A percentile compares a stretch with the other conserved stretches of the same genome.
These are phyloP conservation scores for Colletotrichum cereale DNA, from an alignment of 2,329 filamentous ascomycete species.

Conservation along the genomic window DNA sequence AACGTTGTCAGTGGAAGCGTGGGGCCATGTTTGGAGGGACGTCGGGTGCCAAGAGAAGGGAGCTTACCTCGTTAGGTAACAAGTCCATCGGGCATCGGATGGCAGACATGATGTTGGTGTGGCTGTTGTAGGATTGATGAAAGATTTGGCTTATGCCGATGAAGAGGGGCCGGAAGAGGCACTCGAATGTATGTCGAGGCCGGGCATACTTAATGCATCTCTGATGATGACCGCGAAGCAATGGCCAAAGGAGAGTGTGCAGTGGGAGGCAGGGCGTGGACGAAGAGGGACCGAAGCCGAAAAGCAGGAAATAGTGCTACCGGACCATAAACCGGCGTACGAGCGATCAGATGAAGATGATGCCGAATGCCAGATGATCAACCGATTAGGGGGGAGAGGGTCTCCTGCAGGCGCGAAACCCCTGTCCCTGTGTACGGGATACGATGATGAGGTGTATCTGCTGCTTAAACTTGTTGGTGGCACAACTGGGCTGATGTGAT, in stretches of 20 bases:
- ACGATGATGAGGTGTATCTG: slow-evolving; percentile 25
- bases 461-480: slow-evolving; percentile 19
- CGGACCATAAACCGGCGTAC: background rate
- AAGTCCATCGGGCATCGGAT: slow-evolving; percentile 43
- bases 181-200: background rate
- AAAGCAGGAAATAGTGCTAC: background rate
- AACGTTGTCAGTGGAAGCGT: background rate
- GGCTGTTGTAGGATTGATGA: background rate
- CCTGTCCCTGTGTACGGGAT: background rate
- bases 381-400: background rate
- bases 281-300: background rate
- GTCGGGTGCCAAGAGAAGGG: background rate
- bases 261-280: slow-evolving; percentile 11
- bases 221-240: background rate
- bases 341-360: slow-evolving; percentile 35
- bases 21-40: background rate
- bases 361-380: slow-evolving; percentile 25
- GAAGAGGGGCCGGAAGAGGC: slow-evolving; percentile 9
- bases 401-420: background rate
- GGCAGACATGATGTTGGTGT: slow-evolving; percentile 28
- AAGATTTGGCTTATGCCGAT: slow-evolving; percentile 23
- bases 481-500: slow-evolving; percentile 22
- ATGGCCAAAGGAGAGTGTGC: background rate
- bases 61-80: slow-evolving; percentile 51
- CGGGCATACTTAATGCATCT: slow-evolving; percentile 30